Conservation (phyloP, 805 yeast species). For the Phaffomyces opuntiae region DNA sequence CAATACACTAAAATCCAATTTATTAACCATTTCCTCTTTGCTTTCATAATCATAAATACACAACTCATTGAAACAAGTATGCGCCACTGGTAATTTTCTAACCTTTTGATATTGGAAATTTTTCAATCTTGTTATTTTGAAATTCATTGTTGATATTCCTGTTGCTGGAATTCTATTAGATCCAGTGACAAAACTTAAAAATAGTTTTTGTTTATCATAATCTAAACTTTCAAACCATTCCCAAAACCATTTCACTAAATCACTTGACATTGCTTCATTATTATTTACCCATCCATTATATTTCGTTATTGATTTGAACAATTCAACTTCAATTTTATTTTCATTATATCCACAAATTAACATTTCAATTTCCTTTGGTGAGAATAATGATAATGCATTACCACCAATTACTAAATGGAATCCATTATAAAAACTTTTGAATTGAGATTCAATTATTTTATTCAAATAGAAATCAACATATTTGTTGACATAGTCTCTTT, state of each 20-base stretch:
- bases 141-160: constrained; percentile 69
- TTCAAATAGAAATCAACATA: constrained; percentile 58
- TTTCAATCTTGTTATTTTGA: constrained; percentile 57
- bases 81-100: constrained; percentile 70
- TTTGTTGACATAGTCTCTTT: constrained; percentile 50
- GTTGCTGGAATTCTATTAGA: constrained; percentile 91
- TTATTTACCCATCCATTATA: constrained; percentile 58
- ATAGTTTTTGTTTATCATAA: constrained; percentile 45
- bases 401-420: constrained; percentile 75
- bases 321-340: constrained; percentile 52
- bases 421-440: constrained; percentile 58
- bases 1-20: constrained; percentile 60
- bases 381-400: constrained; percentile 70
- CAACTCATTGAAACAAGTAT: constrained; percentile 91
- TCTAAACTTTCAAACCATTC: constrained; percentile 48
- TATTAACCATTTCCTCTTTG: constrained; percentile 45
- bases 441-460: constrained; percentile 44
- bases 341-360: constrained; percentile 68
- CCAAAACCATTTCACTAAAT: constrained; percentile 81
- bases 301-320: constrained; percentile 63
- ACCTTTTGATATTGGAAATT: constrained; percentile 13
- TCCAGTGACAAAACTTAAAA: constrained; percentile 79
- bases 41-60: constrained; percentile 62
- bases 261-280: constrained; percentile 28
- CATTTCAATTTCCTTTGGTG: constrained; percentile 75